Evolutionary conservation across 345 rosid species (phyloP), one percentile per base, ranked within the genome.

Genomic region (Excoecaria cochinchinensis): DNA sequence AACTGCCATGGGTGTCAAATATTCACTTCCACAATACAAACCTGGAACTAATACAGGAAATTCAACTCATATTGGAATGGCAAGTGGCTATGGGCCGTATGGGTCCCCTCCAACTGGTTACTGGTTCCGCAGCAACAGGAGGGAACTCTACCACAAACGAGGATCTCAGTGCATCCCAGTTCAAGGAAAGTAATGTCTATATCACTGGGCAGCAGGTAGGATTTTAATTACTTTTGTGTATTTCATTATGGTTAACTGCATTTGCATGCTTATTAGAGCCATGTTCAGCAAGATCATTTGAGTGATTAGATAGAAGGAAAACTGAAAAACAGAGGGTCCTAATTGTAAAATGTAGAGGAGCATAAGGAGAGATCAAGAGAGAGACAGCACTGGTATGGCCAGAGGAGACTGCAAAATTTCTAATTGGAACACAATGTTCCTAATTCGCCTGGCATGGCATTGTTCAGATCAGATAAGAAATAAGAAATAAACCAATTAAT

Each of bases 101-200:
- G 97, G 95, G 51, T 82, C 97, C 53, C 83, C 93, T 77, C 90
- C 88, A 39, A 87, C 92, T 71, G 88, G 92, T 79, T 94, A 90
- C 89, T 64, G 79, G 84, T 76, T 89, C 94, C 56, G 86, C 90
- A 21, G 83, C 83, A 13, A 71, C 93, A 44, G 86, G 91, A 39
- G 98, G 91, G 76, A 92, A 92, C 81, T 81, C 95, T 53, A 81
- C 83, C 36, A 67, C 88, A 75, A 87, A 81, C 78, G 97, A 94
- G 78, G 97, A 94, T 83, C 97, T 89, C 47, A 83, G 79, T 62
- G 70, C 92, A 60, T 85, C 92, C 77, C 97, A 94, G 82, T 84
- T 89, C 83, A 92, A 90, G 84, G 98, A 92, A 67, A 92, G 72
- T 79, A 94, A 90, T 57, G 85, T 90, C 64, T 92, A 92, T 86